Evolutionary conservation across 495 filamentous ascomycete genomes (phyloP).

Genomic region (Jackrogersella multiformis): DNA sequence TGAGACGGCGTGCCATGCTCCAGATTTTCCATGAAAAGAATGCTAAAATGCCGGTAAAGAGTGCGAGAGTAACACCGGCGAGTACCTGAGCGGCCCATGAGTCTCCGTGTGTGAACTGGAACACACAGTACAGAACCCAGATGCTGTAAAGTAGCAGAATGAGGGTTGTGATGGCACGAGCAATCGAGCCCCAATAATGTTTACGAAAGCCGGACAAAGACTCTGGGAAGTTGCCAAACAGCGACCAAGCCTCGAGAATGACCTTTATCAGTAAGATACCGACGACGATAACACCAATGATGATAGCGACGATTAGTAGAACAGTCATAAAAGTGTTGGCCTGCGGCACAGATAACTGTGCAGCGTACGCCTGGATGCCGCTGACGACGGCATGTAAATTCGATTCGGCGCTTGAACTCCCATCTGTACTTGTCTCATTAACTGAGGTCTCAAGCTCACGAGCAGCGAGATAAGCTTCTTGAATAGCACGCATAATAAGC

Average conservation of each 20-base stretch:
- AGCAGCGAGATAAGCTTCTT: conserved; percentile 58
- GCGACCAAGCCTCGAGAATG: conserved; percentile 88
- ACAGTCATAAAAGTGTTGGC: conserved; percentile 98
- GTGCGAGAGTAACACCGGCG: conserved; percentile 78
- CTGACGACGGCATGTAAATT: conserved; percentile 58
- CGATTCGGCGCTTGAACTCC: conserved; percentile 42
- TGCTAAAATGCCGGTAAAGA: conserved; percentile 80
- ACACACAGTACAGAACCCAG: conserved; percentile 96
- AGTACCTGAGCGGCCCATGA: conserved; percentile 94
- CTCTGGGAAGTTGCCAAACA: conserved; percentile 88
- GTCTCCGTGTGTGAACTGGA: conserved; percentile 92
- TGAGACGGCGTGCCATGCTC: conserved; percentile 75
- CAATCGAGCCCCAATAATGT: conserved; percentile 93
- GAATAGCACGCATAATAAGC: conserved; percentile 64
- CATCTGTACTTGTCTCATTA: conserved; percentile 55
- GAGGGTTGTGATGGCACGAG: conserved; percentile 86
- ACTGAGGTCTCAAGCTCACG: conserved; percentile 61
- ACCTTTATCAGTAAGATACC: conserved; percentile 91
- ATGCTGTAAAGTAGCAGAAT: conserved; percentile 93
- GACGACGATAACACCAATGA: conserved; percentile 84
- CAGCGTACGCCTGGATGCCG: conserved; percentile 78
- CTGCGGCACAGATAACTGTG: conserved; percentile 82
- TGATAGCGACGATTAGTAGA: conserved; percentile 85
- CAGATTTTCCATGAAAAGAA: conserved; percentile 88
- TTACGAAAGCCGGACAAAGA: conserved; percentile 85